Evolutionary conservation across 208 protist genomes (phyloP), one percentile per base, ranked within the genome.

Genomic region (Jaenimonas drosophilae): DNA sequence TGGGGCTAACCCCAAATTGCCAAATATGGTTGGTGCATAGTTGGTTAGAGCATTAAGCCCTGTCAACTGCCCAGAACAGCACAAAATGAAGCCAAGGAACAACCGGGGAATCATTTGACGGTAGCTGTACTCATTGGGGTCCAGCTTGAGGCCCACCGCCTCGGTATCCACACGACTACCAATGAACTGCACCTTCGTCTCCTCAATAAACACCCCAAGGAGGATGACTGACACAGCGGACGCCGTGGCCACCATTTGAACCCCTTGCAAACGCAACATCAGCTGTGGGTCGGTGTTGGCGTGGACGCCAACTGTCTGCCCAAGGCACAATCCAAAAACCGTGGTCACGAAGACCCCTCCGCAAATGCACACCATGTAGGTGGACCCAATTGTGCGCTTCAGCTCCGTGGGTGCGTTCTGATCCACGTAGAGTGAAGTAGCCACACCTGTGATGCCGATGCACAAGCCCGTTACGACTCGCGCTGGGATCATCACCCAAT

Each of bases 31-130:
- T 17, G 63, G 63, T 3, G 69, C 64, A 27, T 70, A 77, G 51
- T 59, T 72, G 53, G 67, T 70, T 25, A 71, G 48, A 3, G 69
- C 69, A 45, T 53, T 61, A 34, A 71, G 67, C 11, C 69, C 69
- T 17, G 70, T 78, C 33, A 70, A 29, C 42, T 70, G 59, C 38
- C 59, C 55, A 24, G 69, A 55, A 14, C 41, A 32, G 21, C 46
- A 53, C 41, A 70, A 41, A 21, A 49, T 30, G 16, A 76, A 38
- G 39, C 51, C 43, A 4, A 59, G 49, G 30, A 58, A 20, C 14
- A 70, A 23, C 17, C 25, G 29, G 14, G 17, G 37, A 12, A 1
- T 38, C 36, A 59, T 40, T 33, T 3, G 14, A 12, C 49, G 25
- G 34, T 9, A 49, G 6, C 5, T 21, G 31, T 16, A 21, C 47